Conservation (phyloP, 345 rosid genomes). For the Brassica cretica region DNA sequence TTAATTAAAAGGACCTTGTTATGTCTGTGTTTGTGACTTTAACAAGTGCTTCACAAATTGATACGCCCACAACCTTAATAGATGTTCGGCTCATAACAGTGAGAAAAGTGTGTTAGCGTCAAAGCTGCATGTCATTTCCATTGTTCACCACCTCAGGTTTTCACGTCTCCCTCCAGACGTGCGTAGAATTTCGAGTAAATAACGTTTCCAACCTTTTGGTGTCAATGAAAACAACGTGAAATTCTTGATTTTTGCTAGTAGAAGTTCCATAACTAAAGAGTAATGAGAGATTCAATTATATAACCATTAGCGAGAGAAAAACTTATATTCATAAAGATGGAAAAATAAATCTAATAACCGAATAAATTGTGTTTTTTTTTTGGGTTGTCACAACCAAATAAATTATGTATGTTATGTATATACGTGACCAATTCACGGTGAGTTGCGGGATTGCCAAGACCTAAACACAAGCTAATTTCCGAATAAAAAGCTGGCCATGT, state of each 20-base stretch:
- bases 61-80: neutral
- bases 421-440: neutral
- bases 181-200: neutral
- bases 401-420: neutral
- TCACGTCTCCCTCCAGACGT: neutral
- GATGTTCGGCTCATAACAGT: no score
- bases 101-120: no score
- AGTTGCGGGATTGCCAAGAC: neutral
- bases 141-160: no score
- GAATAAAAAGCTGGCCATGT: conserved; percentile 16
- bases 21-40: conserved; percentile 3
- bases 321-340: neutral
- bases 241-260: neutral
- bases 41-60: neutral
- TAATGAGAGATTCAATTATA: neutral
- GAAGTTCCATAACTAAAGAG: neutral
- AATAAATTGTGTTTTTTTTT: neutral
- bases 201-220: neutral
- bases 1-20: neutral
- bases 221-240: no score
- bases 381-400: neutral
- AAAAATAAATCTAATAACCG: neutral
- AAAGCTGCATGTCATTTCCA: no score
- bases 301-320: neutral
- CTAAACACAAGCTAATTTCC: conserved; percentile 2